These are phyloP conservation scores for Tricholoma flavovirens DNA, from an alignment of 768 basidiomycete genomes.

Conservation along the genomic window DNA sequence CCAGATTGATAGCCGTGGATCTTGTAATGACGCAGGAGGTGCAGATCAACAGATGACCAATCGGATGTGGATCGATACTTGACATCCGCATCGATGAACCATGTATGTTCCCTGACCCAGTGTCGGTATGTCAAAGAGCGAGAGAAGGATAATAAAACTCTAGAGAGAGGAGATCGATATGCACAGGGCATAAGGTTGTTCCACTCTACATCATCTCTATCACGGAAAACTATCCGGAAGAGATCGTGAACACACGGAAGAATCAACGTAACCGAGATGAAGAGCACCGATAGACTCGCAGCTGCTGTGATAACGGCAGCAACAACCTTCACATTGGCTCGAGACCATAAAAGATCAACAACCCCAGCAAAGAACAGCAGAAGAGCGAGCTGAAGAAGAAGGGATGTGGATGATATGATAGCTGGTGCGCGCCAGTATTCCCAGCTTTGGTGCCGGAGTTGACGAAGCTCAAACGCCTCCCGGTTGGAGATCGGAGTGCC, in stretches of 20 bases:
- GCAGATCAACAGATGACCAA: not conserved
- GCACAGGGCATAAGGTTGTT: not conserved
- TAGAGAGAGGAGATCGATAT: conserved; percentile 1
- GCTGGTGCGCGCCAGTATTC: conserved; percentile 10
- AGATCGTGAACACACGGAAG: not conserved
- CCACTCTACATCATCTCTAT: not conserved
- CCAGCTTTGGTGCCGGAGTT: conserved; percentile 13
- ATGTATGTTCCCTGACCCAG: too few species aligned
- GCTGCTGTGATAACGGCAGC: conserved; percentile 5
- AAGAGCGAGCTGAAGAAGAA: conserved; percentile 12
- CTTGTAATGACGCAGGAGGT: not conserved
- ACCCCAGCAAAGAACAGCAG: conserved; percentile 16
- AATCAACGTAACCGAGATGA: not conserved
- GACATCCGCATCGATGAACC: not conserved
- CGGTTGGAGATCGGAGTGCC: not conserved
- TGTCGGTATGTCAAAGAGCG: not conserved
- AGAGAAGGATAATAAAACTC: not conserved
- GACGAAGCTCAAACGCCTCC: conserved; percentile 5
- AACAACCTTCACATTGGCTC: conserved; percentile 1
- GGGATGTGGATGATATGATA: conserved; percentile 9
- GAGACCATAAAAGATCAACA: conserved; percentile 11
- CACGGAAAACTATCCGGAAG: not conserved
- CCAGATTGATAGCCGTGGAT: not conserved
- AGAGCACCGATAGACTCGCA: not conserved
- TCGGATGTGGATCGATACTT: not conserved